A percentile compares a stretch with the other conserved stretches of the same genome.
Conservation (phyloP, 129 eudicot genomes). For the Cynara cardunculus region DNA sequence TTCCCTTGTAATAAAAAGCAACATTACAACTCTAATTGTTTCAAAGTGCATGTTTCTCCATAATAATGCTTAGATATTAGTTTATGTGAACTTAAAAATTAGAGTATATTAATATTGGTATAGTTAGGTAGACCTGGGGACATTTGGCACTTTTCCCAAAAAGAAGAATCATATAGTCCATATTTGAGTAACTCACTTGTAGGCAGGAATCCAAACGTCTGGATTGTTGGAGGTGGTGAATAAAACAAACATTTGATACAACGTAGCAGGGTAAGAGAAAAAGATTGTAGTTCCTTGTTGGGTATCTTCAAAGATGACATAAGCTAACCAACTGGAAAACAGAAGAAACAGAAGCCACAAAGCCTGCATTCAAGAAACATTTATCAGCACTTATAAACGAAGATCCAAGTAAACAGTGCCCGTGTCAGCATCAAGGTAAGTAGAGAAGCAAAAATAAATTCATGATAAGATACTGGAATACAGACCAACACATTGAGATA, state of each 20-base stretch:
- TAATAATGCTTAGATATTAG: no score
- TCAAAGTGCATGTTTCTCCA: no score
- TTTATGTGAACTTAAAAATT: no score
- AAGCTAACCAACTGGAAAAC: conserved; percentile 96
- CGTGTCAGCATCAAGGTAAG: conserved; percentile 1
- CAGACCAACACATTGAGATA: conserved; percentile 91
- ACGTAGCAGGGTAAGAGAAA: conserved; percentile 64
- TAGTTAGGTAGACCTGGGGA: neutral
- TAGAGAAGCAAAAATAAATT: conserved; percentile 5
- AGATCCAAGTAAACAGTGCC: neutral
- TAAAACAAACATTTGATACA: conserved; percentile 83
- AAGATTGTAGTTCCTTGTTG: conserved; percentile 69
- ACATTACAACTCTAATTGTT: no score
- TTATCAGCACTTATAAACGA: neutral
- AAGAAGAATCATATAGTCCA: neutral
- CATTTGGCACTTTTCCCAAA: neutral
- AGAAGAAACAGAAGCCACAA: conserved; percentile 68
- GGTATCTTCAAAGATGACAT: conserved; percentile 95
- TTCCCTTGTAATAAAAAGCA: no score
- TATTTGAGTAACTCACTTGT: conserved; percentile 57
- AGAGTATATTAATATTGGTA: neutral
- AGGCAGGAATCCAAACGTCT: conserved; percentile 98
- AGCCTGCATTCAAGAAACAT: conserved; percentile 47
- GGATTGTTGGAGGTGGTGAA: conserved; percentile 98
- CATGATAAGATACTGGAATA: conserved; percentile 13